Percentiles rank a stretch among this genome's conserved stretches.
Conservation (phyloP, 441 rosid genomes). For the Omphalea diandra region DNA sequence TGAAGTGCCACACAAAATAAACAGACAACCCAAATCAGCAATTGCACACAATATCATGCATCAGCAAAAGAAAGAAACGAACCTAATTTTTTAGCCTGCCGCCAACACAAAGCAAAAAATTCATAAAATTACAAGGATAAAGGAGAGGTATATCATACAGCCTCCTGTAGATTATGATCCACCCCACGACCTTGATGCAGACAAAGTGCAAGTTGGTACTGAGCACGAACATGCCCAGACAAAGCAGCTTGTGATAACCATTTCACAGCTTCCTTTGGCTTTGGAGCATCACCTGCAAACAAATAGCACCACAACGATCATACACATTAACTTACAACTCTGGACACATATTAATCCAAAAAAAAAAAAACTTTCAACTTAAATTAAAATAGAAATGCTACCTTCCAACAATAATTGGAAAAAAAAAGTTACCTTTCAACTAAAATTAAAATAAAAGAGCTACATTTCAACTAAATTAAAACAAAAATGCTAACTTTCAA, state of each 20-base stretch:
- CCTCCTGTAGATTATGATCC: constrained; percentile 49
- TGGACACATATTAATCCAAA: no score
- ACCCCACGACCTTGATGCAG: constrained; percentile 65
- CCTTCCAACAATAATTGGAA: no score
- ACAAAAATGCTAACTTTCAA: no score
- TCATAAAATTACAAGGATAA: background rate
- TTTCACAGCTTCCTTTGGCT: constrained; percentile 53
- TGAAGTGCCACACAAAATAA: background rate
- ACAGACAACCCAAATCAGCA: background rate
- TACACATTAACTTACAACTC: no score
- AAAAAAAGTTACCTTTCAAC: no score
- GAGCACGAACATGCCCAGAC: constrained; percentile 72
- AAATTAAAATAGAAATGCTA: no score
- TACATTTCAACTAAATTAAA: no score
- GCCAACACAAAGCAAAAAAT: background rate
- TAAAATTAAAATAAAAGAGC: no score
- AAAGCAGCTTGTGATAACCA: constrained; percentile 65
- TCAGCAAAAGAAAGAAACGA: background rate
- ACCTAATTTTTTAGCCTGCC: background rate
- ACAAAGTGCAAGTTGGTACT: constrained; percentile 91
- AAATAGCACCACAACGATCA: constrained; percentile 1
- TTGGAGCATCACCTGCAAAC: constrained; percentile 57
- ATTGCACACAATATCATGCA: background rate
- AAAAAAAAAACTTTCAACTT: no score
- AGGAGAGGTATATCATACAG: constrained; percentile 47